Percentiles rank a stretch among this genome's conserved stretches.
Evolutionary conservation across 345 rosid genomes (phyloP).

Genomic region (Anacardium occidentale): DNA sequence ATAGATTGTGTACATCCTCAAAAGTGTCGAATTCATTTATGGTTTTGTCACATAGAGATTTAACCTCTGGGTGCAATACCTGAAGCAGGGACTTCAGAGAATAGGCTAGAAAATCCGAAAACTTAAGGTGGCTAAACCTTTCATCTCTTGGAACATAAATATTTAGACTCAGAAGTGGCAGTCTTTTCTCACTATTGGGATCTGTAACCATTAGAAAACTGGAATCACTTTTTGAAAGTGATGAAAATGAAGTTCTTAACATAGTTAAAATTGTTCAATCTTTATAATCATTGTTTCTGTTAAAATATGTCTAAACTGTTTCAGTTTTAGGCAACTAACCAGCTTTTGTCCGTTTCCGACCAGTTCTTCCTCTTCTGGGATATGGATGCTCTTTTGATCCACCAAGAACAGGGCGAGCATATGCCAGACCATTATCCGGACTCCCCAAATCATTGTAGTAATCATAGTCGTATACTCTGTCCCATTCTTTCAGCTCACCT

Average conservation of each 20-base stretch:
- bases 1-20: conserved; percentile 61
- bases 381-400: conserved; percentile 65
- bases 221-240: conserved; percentile 20
- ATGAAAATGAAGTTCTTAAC: not conserved
- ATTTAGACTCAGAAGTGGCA: conserved; percentile 64
- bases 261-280: not conserved
- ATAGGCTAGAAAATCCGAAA: conserved; percentile 85
- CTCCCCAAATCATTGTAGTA: conserved; percentile 79
- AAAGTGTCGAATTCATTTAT: conserved; percentile 80
- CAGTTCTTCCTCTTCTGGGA: conserved; percentile 87
- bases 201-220: conserved; percentile 36
- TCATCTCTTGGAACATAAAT: conserved; percentile 95
- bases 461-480: conserved; percentile 88
- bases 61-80: conserved; percentile 62
- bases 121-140: conserved; percentile 68
- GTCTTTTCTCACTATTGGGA: conserved; percentile 59
- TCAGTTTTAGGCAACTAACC: conserved; percentile 41
- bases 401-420: conserved; percentile 72
- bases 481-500: conserved; percentile 76
- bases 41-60: conserved; percentile 68
- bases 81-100: conserved; percentile 68
- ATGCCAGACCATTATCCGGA: conserved; percentile 62
- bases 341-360: conserved; percentile 57
- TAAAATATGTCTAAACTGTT: not conserved
- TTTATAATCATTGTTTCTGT: not conserved